These are phyloP conservation scores for Diplodia seriata DNA, from an alignment of 2,329 filamentous ascomycete species.

Conservation along the genomic window DNA sequence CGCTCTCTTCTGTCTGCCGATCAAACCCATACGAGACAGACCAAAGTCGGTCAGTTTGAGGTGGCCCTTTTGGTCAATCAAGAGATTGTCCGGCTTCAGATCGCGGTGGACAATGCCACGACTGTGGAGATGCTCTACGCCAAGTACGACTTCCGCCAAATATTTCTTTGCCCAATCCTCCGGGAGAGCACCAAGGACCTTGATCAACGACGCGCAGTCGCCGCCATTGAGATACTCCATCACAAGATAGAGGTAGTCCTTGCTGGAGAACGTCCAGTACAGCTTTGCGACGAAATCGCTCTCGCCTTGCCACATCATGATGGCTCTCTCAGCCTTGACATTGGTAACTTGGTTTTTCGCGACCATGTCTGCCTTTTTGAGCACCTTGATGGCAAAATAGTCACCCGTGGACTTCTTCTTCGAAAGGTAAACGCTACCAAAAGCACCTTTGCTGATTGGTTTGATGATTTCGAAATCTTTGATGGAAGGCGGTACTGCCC, in stretches of 20 bases:
- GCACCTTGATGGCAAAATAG: slow-evolving; percentile 97
- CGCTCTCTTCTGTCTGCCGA: slow-evolving; percentile 94
- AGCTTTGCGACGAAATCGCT: slow-evolving; percentile 99
- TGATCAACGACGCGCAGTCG: slow-evolving; percentile 95
- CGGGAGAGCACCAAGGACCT: slow-evolving; percentile 86
- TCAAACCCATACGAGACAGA: slow-evolving; percentile 93
- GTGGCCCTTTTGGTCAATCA: slow-evolving; percentile 97
- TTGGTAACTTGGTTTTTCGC: slow-evolving; percentile 99
- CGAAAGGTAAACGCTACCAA: slow-evolving; percentile 95
- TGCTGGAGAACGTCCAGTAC: slow-evolving; percentile 99
- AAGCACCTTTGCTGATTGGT: slow-evolving; percentile 97
- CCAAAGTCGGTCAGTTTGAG: slow-evolving; percentile 98
- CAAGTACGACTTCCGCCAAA: slow-evolving; percentile 92
- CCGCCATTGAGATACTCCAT: slow-evolving; percentile 99
- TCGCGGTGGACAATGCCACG: slow-evolving; percentile 96
- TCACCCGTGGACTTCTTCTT: slow-evolving; percentile 99
- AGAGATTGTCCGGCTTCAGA: slow-evolving; percentile 93
- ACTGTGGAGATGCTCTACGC: slow-evolving; percentile 93
- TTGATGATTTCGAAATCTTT: slow-evolving; percentile 99
- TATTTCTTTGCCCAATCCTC: slow-evolving; percentile 99
- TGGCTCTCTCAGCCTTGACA: slow-evolving; percentile 96
- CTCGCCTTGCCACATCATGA: slow-evolving; percentile 99
- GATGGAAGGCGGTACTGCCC: slow-evolving; percentile 91
- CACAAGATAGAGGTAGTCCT: slow-evolving; percentile 96
- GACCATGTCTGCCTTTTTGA: slow-evolving; percentile 99